These are phyloP conservation scores for Termitomyces sp. DNA, from an alignment of 768 basidiomycete species.

Conservation along the genomic window DNA sequence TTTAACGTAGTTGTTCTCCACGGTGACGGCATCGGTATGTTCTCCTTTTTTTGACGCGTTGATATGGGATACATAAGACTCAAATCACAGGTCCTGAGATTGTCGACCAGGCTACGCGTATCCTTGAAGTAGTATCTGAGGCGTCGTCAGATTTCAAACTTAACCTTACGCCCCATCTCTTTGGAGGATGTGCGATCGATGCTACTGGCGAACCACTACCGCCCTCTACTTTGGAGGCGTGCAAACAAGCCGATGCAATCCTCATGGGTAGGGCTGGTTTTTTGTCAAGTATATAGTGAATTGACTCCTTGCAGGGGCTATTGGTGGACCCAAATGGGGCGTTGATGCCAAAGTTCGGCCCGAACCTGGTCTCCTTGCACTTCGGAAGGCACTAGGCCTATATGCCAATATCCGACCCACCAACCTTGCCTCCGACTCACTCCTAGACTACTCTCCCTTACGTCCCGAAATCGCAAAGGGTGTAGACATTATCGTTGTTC, in stretches of 20 bases:
- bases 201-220: conserved; percentile 83
- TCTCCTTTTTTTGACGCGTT: neutral
- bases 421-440: conserved; percentile 88
- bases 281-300: neutral
- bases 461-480: conserved; percentile 79
- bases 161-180: conserved; percentile 69
- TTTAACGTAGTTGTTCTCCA: conserved; percentile 87
- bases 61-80: conserved; percentile 11
- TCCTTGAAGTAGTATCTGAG: conserved; percentile 70
- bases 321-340: conserved; percentile 99
- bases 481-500: conserved; percentile 88
- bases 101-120: conserved; percentile 76
- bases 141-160: conserved; percentile 65
- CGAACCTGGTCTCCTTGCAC: conserved; percentile 82
- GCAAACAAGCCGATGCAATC: conserved; percentile 92
- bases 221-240: conserved; percentile 79
- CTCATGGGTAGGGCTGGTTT: conserved; percentile 68
- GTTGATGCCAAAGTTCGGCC: conserved; percentile 85
- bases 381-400: conserved; percentile 90
- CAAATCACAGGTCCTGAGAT: conserved; percentile 77
- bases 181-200: conserved; percentile 95
- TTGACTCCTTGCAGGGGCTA: conserved; percentile 59
- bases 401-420: conserved; percentile 99
- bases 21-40: conserved; percentile 94
- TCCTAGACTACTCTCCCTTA: conserved; percentile 85